Conservation (phyloP, 192 early-diverging fungal genomes). For the Coemansia sp. region DNA sequence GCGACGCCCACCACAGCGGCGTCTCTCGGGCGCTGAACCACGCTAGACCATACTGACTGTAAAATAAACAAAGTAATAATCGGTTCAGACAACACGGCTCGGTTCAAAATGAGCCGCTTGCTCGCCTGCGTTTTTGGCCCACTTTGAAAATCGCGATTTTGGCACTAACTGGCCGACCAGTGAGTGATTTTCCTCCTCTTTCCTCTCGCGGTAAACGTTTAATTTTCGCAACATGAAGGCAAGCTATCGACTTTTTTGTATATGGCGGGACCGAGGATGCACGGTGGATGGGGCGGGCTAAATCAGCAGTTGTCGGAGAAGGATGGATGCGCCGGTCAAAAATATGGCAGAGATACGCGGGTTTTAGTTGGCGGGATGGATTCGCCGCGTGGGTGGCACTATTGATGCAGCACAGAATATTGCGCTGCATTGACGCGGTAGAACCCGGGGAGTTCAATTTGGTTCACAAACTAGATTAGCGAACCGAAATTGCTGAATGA, state of each 20-base stretch:
- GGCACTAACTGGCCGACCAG: too few relatives aligned
- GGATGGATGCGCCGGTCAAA: background rate
- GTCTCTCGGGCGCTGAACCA: background rate
- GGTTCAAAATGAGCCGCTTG: background rate
- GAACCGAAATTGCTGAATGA: too few relatives aligned
- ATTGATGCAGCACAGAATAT: too few relatives aligned
- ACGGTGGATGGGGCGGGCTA: background rate
- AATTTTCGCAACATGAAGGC: slow-evolving; percentile 2
- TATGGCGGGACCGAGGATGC: background rate
- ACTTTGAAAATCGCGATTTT: too few relatives aligned
- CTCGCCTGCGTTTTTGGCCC: background rate
- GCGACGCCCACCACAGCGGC: background rate
- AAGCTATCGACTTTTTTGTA: background rate
- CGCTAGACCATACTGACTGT: background rate
- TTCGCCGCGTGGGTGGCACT: background rate
- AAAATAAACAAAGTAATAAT: background rate
- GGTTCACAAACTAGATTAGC: too few relatives aligned
- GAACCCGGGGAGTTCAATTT: too few relatives aligned
- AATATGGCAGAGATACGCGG: background rate
- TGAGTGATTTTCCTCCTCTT: background rate
- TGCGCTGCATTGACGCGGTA: too few relatives aligned
- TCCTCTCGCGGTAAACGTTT: slow-evolving; percentile 5
- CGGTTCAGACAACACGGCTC: background rate
- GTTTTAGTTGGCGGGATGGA: background rate
- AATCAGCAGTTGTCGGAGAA: background rate